Evolutionary conservation across 139 green algal genomes (phyloP).

Genomic region (Volvox africanus): DNA sequence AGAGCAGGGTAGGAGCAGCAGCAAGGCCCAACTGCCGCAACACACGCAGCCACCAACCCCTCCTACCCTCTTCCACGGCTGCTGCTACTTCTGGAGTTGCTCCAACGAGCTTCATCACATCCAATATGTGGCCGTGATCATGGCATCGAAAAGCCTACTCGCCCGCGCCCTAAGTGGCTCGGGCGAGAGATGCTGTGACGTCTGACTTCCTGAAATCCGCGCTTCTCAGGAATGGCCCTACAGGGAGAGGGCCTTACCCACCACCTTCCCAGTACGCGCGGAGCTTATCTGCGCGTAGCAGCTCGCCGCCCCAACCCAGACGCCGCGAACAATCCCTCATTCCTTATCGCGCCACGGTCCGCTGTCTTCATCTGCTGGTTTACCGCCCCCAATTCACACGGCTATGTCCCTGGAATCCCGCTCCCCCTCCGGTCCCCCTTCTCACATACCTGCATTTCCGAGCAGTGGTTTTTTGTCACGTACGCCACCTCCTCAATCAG

Average conservation of each 20-base stretch:
- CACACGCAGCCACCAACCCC: background rate
- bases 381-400: background rate
- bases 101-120: no score
- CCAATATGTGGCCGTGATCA: no score
- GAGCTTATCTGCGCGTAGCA: background rate
- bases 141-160: no score
- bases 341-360: background rate
- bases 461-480: background rate
- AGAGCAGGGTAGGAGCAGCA: background rate
- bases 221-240: no score
- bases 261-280: background rate
- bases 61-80: no score
- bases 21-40: background rate
- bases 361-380: background rate
- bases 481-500: slow-evolving; percentile 48
- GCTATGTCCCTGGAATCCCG: background rate
- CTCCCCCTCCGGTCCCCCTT: background rate
- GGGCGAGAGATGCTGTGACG: no score
- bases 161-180: no score
- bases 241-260: no score
- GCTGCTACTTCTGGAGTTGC: no score
- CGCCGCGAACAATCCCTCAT: background rate
- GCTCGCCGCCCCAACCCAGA: no score
- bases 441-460: background rate
- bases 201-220: no score